Evolutionary conservation across 805 yeast species (phyloP), one percentile per base, ranked within the genome.

Genomic region (Wickerhamomyces mucosus): DNA sequence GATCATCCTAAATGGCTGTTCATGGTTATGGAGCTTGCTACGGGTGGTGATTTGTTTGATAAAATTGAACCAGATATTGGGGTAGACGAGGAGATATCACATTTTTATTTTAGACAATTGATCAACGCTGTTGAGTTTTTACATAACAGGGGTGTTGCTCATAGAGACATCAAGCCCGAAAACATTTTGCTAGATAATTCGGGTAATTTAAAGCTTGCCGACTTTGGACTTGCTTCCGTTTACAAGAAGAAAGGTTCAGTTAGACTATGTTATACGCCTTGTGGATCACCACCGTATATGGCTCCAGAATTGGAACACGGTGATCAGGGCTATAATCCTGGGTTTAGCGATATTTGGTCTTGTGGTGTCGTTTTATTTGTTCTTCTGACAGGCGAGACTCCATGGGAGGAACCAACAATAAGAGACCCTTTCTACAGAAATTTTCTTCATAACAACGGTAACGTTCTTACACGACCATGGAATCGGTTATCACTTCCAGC

Each of bases 51-150:
- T 53, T 50, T 80, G 15, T 80, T 80, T 50, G 88, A 79, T 45
- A 80, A 79, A 51, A 79, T 80, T 37, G 85, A 78, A 48, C 85
- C 85, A 0, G 85, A 78, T 54, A 55, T 69, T 7, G 86, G 86
- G 1, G 75, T 78, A 3, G 79, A 72, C 39, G 69, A 65, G 32
- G 75, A 72, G 15, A 65, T 78, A 8, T 79, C 81, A 1, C 82
- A 76, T 35, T 72, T 78, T 48, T 78, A 77, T 47, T 78, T 78
- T 46, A 65, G 64, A 32, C 92, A 81, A 47, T 53, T 81, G 36
- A 58, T 76, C 3, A 67, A 65, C 32, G 84, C 84, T 0, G 56
- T 79, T 8, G 65, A 61, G 15, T 78, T 66, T 39, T 47, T 79
- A 26, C 94, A 81, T 43, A 51, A 60, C 11, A 61, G 65, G 28